Base-by-base conservation (phyloP, 1,284 basidiomycete species). In the Sparassis latifolia region DNA sequence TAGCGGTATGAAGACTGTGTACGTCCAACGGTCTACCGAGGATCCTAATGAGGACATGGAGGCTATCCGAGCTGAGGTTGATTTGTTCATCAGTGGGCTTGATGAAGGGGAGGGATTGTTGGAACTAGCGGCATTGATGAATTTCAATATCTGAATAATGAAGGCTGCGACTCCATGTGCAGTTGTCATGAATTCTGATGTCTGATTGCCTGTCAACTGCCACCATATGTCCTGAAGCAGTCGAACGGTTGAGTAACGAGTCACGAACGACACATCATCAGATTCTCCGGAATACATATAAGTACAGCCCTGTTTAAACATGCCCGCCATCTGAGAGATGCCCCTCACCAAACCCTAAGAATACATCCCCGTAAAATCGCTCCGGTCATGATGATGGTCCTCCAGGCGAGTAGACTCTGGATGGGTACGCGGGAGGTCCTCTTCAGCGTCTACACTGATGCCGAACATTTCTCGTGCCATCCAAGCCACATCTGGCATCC, bases 321-420 rank as follows among this genome's bases (percentile, higher is more conserved):
- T 37, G 12, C 7, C 35, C 12, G 6, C 35, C 35, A 12, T 37
- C 35, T 12, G 35, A 6, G 12, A 37, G 7, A 37, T 37, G 35
- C 7, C 6, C 35, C 35, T 37, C 6, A 6, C 35, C 6, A 37
- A 37, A 37, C 38, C 5, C 39, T 48, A 53, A 9, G 52, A 53
- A 29, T 53, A 53, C 52, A 53, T 53, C 41, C 48, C 48, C 5
- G 48, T 41, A 35, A 49, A 53, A 2, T 37, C 32, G 31, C 37
- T 42, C 9, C 39, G 7, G 28, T 48, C 47, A 10, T 37, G 29
- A 4, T 42, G 33, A 3, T 46, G 6, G 9, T 28, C 40, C 10
- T 10, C 12, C 7, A 3, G 30, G 10, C 27, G 5, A 33, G 44
- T 31, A 10, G 7, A 30, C 42, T 10, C 20, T 12, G 44, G 31